phyloP scores from a whole-genome alignment of 106 monocot genomes.

The Chionographis japonica region DNA sequence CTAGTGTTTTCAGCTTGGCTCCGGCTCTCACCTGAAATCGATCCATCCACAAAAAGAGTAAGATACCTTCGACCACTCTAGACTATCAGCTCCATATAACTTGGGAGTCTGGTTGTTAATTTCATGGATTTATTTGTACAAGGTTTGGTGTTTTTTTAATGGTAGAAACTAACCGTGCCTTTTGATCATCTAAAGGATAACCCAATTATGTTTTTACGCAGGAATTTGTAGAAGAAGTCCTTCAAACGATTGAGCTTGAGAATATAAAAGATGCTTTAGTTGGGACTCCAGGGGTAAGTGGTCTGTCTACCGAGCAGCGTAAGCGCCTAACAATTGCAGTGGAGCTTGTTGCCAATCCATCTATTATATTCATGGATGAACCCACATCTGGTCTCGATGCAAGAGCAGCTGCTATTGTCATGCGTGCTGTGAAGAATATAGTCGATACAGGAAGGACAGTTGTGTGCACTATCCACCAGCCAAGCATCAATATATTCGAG shows the following conservation, averaged over 20 bases:
- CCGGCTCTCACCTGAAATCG: conserved; percentile 10
- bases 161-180: too few relatives aligned
- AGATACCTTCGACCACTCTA: neutral
- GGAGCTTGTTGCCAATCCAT: conserved; percentile 41
- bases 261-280: conserved; percentile 38
- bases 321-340: conserved; percentile 41
- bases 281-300: conserved; percentile 37
- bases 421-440: conserved; percentile 1
- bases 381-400: conserved; percentile 46
- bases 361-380: conserved; percentile 45
- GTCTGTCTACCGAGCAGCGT: conserved; percentile 40
- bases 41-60: conserved; percentile 8
- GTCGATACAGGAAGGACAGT: conserved; percentile 37
- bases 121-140: too few relatives aligned
- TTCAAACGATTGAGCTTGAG: conserved; percentile 39
- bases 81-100: too few relatives aligned
- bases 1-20: conserved; percentile 20
- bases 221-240: conserved; percentile 41
- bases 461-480: conserved; percentile 40
- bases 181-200: too few relatives aligned
- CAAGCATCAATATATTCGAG: conserved; percentile 39
- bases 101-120: neutral
- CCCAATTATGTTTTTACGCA: conserved; percentile 1
- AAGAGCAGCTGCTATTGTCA: conserved; percentile 42
- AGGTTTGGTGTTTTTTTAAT: too few relatives aligned